Base-by-base conservation (phyloP, 192 early-diverging fungal species). In the Backusella luteola region DNA sequence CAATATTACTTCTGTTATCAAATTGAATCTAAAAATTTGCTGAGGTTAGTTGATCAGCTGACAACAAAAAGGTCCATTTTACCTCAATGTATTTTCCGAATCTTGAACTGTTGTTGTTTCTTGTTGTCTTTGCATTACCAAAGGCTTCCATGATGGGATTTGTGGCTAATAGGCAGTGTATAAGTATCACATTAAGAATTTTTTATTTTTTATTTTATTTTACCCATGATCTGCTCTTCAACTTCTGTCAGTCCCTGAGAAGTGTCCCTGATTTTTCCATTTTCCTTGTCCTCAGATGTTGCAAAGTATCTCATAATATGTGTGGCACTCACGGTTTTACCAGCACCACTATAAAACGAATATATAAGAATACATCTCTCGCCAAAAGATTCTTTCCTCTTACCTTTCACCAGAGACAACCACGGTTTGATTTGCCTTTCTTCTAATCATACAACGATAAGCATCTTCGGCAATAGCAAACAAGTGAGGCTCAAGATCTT, bases 101-200 rank as follows among this genome's bases (percentile, higher is more conserved):
- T 34, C 98, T 91, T 52, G 97, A 98, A 75, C 90, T 92, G 88
- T 99, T 99, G 86, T 99, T 97, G 87, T 99, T 99, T 80, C 98
- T 87, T 12, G 98, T 99, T 15, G 98, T 99, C 83, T 99, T 99
- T 46, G 98, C 96, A 85, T 99, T 99, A 76, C 98, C 98, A 81
- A 99, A 99, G 67, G 98, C 92, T 90, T 99, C 98, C 89, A 98
- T 96, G 80, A 99, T 98, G 6, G 98, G 98, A 87, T 99, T 99
- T 49, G 97, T 99, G 6, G 98, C 93, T 85, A 84, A 39, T 39
- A 39, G 9, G 38, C 38, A 39, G 11, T 1, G 1, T 39, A 39
- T 39, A 39, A 39, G 38, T 39, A 11, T 39, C 38, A 39, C 9
- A 39, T 39, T 39, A 11, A 39, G 8, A 2, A 39, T 12, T 11